Conservation (phyloP, 371 early-diverging fungal genomes). For the Coemansia sp. region DNA sequence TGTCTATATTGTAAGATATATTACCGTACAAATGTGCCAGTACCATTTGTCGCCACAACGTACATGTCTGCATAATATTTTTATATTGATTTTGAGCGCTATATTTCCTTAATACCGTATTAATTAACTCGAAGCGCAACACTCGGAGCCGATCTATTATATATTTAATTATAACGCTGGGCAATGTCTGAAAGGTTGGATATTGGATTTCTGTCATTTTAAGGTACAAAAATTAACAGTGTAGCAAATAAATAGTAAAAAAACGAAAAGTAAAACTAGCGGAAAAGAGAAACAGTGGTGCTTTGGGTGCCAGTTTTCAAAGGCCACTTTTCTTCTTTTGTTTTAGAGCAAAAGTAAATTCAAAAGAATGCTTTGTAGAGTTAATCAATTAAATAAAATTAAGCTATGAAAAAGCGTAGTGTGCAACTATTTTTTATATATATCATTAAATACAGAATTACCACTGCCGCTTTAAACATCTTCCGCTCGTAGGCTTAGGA, state of each 20-base stretch:
- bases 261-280: not conserved
- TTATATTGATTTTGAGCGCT: not conserved
- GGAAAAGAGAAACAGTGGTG: not conserved
- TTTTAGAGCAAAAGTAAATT: too few relatives aligned
- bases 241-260: not conserved
- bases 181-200: not conserved
- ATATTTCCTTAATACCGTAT: too few relatives aligned
- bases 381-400: too few relatives aligned
- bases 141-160: not conserved
- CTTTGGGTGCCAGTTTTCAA: too few relatives aligned
- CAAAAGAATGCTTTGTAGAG: too few relatives aligned
- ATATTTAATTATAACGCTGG: not conserved
- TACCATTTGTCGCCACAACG: not conserved
- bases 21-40: not conserved
- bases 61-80: not conserved
- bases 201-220: not conserved
- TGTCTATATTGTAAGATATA: not conserved
- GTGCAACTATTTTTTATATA: too few relatives aligned
- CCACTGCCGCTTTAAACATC: constrained; percentile 49
- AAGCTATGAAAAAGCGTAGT: too few relatives aligned
- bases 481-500: constrained; percentile 27
- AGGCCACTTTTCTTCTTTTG: too few relatives aligned
- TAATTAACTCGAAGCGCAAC: too few relatives aligned
- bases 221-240: too few relatives aligned
- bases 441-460: constrained; percentile 27